Evolutionary conservation across 1,139 yeast species (phyloP).

Genomic region (Cylindricascospora bacillispora): DNA sequence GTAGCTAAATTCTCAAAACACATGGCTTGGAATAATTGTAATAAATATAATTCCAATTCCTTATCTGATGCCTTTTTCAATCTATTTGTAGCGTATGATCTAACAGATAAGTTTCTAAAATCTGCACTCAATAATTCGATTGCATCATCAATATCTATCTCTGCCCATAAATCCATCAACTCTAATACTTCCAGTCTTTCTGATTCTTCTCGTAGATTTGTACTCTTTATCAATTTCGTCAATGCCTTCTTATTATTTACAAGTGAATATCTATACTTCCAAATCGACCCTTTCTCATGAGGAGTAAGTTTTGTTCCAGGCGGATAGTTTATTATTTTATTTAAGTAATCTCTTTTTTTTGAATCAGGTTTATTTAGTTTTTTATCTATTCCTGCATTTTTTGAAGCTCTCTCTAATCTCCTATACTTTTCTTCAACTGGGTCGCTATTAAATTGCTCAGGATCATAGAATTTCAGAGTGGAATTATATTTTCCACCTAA

Average conservation of each 20-base stretch:
- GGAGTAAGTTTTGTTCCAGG: constrained; percentile 73
- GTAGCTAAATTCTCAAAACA: constrained; percentile 46
- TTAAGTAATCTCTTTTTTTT: constrained; percentile 61
- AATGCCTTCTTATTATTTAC: constrained; percentile 63
- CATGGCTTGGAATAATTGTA: constrained; percentile 88
- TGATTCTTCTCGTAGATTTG: constrained; percentile 74
- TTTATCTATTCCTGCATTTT: constrained; percentile 62
- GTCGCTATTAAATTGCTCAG: constrained; percentile 52
- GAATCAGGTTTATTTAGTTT: constrained; percentile 78
- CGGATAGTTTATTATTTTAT: constrained; percentile 58
- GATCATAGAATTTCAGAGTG: constrained; percentile 44
- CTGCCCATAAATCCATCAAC: constrained; percentile 47
- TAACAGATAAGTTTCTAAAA: constrained; percentile 42
- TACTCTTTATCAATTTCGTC: constrained; percentile 76
- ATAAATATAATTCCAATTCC: constrained; percentile 66
- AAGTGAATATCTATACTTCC: constrained; percentile 85
- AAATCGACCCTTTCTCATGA: constrained; percentile 74
- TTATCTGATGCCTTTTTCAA: constrained; percentile 65
- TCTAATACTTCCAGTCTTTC: constrained; percentile 72
- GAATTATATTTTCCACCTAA: constrained; percentile 27
- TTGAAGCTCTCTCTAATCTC: constrained; percentile 61
- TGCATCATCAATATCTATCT: constrained; percentile 86
- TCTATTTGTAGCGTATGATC: constrained; percentile 82
- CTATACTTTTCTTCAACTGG: constrained; percentile 85
- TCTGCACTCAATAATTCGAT: constrained; percentile 73